Percentiles rank a stretch among this genome's conserved stretches.
Evolutionary conservation across 495 filamentous ascomycete genomes (phyloP).

Genomic region (Endocarpon pusillum): DNA sequence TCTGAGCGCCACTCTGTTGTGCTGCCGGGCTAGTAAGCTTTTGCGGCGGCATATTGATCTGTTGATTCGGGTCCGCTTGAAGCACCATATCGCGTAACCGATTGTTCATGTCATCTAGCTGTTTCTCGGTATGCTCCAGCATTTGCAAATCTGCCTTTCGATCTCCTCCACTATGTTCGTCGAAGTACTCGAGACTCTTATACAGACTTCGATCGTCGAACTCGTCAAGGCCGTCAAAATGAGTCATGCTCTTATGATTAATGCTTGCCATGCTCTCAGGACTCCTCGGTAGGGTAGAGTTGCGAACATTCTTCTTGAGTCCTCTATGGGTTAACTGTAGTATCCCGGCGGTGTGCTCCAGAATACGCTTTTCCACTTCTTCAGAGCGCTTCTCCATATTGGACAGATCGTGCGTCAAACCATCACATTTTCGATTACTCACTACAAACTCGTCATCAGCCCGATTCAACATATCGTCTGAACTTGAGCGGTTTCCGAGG

Average conservation of each 20-base stretch:
- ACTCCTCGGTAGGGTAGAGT: slow-evolving; percentile 36
- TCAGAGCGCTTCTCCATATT: slow-evolving; percentile 53
- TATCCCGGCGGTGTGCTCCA: slow-evolving; percentile 87
- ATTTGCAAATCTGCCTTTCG: slow-evolving; percentile 17
- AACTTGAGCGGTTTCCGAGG: slow-evolving; percentile 12
- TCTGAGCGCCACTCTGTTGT: too few relatives aligned
- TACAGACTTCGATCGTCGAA: slow-evolving; percentile 78
- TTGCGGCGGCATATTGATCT: slow-evolving; percentile 19
- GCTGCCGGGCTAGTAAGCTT: slow-evolving; percentile 11
- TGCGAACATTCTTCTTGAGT: slow-evolving; percentile 27
- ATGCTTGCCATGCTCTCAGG: slow-evolving; percentile 51
- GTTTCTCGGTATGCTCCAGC: slow-evolving; percentile 44
- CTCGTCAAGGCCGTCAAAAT: slow-evolving; percentile 28
- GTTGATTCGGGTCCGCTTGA: slow-evolving; percentile 33
- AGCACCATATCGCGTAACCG: slow-evolving; percentile 50
- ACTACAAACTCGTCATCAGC: slow-evolving; percentile 58
- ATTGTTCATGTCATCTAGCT: slow-evolving; percentile 54
- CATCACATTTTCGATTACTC: slow-evolving; percentile 69
- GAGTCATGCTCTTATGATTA: slow-evolving; percentile 24
- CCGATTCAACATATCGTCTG: slow-evolving; percentile 25
- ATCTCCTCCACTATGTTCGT: slow-evolving; percentile 31
- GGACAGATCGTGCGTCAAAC: slow-evolving; percentile 65
- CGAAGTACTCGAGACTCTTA: slow-evolving; percentile 46
- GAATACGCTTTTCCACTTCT: slow-evolving; percentile 49
- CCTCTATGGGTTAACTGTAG: slow-evolving; percentile 73